A percentile compares a stretch with the other conserved stretches of the same genome.
Conservation (phyloP, 2,329 filamentous ascomycete species). For the Blastomyces parvus region DNA sequence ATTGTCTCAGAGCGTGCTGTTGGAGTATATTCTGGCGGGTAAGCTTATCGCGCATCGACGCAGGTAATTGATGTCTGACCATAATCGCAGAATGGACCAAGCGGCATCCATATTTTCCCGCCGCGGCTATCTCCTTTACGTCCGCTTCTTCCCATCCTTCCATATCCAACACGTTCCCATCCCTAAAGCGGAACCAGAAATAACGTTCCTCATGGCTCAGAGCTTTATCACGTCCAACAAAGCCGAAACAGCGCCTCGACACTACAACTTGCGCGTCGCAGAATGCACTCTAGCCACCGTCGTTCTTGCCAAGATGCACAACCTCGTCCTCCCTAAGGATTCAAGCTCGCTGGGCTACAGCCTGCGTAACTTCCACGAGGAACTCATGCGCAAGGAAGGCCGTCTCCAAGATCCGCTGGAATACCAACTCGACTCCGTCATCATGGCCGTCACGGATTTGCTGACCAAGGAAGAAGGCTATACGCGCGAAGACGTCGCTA, state of each 20-base stretch:
- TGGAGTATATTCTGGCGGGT: constrained; percentile 93
- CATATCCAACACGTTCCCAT: constrained; percentile 69
- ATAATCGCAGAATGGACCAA: constrained; percentile 72
- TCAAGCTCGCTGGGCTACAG: constrained; percentile 73
- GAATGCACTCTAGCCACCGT: constrained; percentile 84
- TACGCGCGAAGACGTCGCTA: constrained; percentile 73
- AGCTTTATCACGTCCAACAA: constrained; percentile 93
- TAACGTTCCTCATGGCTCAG: constrained; percentile 89
- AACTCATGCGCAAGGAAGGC: constrained; percentile 54
- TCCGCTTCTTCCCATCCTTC: constrained; percentile 75
- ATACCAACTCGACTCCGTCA: constrained; percentile 63
- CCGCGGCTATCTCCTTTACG: constrained; percentile 76
- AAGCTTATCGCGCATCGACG: constrained; percentile 27
- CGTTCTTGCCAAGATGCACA: constrained; percentile 51
- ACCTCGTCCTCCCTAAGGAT: constrained; percentile 61
- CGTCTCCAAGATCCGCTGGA: constrained; percentile 43
- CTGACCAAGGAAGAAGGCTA: constrained; percentile 74
- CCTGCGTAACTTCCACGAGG: constrained; percentile 76
- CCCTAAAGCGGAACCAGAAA: constrained; percentile 67
- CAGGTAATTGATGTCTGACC: constrained; percentile 18
- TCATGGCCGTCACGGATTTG: constrained; percentile 59
- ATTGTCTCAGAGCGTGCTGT: constrained; percentile 91
- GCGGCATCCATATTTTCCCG: constrained; percentile 89
- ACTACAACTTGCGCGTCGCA: constrained; percentile 94
- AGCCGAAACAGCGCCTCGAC: constrained; percentile 81